Percentiles rank a stretch among this genome's conserved stretches.
phyloP scores from a whole-genome alignment of 345 rosid genomes.

The Boechera retrofracta region DNA sequence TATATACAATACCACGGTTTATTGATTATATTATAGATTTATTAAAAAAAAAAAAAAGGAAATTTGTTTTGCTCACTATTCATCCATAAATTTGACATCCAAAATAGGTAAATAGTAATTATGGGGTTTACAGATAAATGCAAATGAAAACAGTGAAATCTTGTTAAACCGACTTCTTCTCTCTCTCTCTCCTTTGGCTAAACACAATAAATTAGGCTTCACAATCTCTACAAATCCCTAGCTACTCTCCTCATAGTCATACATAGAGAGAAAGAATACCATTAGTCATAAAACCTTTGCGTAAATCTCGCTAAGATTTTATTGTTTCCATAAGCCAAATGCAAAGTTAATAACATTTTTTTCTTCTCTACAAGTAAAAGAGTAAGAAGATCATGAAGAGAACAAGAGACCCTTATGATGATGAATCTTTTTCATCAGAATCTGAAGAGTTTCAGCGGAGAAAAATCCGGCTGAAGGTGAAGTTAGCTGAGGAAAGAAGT shows the following conservation, averaged over 20 bases:
- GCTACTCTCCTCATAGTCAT: constrained; percentile 38
- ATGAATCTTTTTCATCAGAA: constrained; percentile 5
- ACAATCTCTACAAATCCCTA: constrained; percentile 41
- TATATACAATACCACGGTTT: no score
- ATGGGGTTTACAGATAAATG: constrained; percentile 19
- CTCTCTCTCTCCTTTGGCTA: constrained; percentile 14
- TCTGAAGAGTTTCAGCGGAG: constrained; percentile 23
- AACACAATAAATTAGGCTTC: constrained; percentile 28
- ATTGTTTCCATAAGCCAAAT: constrained; percentile 29
- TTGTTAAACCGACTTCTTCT: not conserved
- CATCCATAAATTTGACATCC: constrained; percentile 7
- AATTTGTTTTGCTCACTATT: not conserved
- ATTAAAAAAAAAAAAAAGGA: not conserved
- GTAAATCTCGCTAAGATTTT: constrained; percentile 37
- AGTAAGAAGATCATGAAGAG: constrained; percentile 30
- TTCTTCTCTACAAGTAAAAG: not conserved
- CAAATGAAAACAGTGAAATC: constrained; percentile 21
- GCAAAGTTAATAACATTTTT: not conserved
- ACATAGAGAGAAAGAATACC: constrained; percentile 39
- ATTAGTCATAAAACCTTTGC: constrained; percentile 38
- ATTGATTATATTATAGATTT: no score
- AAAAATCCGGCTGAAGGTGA: not conserved
- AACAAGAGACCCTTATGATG: constrained; percentile 25
- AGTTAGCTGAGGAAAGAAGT: not conserved
- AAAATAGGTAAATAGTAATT: constrained; percentile 4